phyloP scores from a whole-genome alignment of 306 rosid genomes.

The Cicer cuneatum region DNA sequence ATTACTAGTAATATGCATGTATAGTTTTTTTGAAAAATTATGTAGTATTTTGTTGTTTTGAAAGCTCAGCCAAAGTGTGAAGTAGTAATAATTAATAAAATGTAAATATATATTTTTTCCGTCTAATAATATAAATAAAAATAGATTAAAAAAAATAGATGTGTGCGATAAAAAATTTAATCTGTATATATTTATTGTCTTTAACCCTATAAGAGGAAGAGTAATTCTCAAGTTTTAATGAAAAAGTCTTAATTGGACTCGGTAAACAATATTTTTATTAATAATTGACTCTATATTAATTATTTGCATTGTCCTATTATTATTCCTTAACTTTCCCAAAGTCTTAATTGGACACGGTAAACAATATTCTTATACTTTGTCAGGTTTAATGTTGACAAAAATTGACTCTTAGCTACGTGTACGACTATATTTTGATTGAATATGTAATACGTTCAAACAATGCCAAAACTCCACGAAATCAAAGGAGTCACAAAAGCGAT shows the following conservation, averaged over 20 bases:
- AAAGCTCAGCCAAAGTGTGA: neutral
- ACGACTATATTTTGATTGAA: slow-evolving; percentile 31
- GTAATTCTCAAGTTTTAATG: neutral
- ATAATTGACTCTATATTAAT: too few species aligned
- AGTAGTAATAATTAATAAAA: neutral
- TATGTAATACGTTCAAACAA: slow-evolving; percentile 6
- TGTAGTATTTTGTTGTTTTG: too few species aligned
- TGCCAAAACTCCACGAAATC: neutral
- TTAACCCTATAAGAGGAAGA: too few species aligned
- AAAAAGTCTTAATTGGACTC: too few species aligned
- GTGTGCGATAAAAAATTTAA: too few species aligned
- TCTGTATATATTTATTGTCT: too few species aligned
- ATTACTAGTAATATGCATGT: neutral
- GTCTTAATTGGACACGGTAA: neutral
- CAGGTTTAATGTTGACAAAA: slow-evolving; percentile 49
- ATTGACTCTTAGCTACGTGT: slow-evolving; percentile 50
- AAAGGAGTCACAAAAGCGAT: neutral
- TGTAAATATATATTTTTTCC: neutral
- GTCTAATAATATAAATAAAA: too few species aligned
- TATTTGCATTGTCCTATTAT: neutral
- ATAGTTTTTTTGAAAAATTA: too few species aligned
- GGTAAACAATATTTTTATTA: too few species aligned
- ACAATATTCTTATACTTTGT: slow-evolving; percentile 36
- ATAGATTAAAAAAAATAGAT: too few species aligned
- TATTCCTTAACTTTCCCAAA: slow-evolving; percentile 39